Evolutionary conservation across 139 green algal genomes (phyloP).

Genomic region (Haematococcus lacustris): DNA sequence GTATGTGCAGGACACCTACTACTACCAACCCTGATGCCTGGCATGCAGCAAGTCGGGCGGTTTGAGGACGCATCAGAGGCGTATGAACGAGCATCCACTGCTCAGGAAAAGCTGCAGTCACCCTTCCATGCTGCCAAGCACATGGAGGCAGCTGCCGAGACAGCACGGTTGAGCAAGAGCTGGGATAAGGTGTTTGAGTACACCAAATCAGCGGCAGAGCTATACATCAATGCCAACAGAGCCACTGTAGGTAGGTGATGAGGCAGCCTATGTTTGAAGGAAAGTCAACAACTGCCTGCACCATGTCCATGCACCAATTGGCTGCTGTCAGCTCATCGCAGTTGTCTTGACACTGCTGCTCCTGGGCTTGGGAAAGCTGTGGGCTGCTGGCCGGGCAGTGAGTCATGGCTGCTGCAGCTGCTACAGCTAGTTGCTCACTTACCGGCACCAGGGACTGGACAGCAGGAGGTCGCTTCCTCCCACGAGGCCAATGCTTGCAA

Average conservation of each 20-base stretch:
- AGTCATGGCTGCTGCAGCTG: no score
- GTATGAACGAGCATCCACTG: constrained; percentile 58
- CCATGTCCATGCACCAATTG: no score
- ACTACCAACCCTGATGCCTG: not conserved
- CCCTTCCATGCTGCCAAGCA: constrained; percentile 71
- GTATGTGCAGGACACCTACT: not conserved
- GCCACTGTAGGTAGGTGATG: constrained; percentile 24
- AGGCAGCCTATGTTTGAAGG: no score
- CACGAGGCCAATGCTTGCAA: no score
- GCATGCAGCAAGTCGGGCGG: constrained; percentile 53
- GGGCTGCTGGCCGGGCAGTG: no score
- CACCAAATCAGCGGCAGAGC: constrained; percentile 38
- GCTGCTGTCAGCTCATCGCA: no score
- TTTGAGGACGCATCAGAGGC: constrained; percentile 42
- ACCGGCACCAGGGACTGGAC: no score
- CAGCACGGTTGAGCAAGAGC: constrained; percentile 22
- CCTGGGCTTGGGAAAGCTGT: no score
- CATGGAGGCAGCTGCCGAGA: constrained; percentile 35
- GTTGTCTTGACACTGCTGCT: no score
- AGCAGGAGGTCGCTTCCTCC: no score
- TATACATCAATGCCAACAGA: constrained; percentile 48
- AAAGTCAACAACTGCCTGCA: no score
- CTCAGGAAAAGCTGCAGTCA: constrained; percentile 58
- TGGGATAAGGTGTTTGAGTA: constrained; percentile 34
- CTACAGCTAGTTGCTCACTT: no score